These are phyloP conservation scores for Hansenula sp. DNA, from an alignment of 1,139 yeast genomes.

Conservation along the genomic window DNA sequence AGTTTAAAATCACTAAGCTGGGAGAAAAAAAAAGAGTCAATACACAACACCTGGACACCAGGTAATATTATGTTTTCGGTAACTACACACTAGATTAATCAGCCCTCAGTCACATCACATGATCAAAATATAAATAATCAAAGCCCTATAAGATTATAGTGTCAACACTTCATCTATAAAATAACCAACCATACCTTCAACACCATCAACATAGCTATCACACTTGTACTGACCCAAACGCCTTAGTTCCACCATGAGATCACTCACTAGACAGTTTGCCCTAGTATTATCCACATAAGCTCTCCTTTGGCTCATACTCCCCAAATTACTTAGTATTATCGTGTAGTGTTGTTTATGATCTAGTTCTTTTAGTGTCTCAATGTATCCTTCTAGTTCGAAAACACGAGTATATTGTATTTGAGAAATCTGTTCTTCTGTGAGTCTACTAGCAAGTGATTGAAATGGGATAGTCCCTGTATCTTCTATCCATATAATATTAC, in stretches of 20 bases:
- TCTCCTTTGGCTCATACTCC: background rate
- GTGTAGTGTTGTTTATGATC: no score
- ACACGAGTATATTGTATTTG: background rate
- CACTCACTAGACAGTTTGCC: slow-evolving; percentile 6
- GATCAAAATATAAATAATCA: background rate
- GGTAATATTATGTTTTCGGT: no score
- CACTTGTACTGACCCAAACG: background rate
- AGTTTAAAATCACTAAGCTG: no score
- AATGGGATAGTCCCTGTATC: slow-evolving; percentile 1
- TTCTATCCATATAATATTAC: background rate
- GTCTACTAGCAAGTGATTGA: background rate
- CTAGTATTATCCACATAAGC: background rate
- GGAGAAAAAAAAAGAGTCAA: no score
- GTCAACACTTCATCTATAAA: background rate
- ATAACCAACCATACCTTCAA: background rate
- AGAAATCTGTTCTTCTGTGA: background rate
- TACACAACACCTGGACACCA: no score
- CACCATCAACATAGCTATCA: slow-evolving; percentile 6
- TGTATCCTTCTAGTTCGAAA: background rate
- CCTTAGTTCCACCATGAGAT: slow-evolving; percentile 6
- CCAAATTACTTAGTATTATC: background rate
- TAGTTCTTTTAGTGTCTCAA: background rate
- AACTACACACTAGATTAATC: no score
- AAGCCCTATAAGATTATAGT: background rate
- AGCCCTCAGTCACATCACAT: background rate